phyloP scores from a whole-genome alignment of 2,329 filamentous ascomycete genomes.

The Paraphaeosphaeria minitans region DNA sequence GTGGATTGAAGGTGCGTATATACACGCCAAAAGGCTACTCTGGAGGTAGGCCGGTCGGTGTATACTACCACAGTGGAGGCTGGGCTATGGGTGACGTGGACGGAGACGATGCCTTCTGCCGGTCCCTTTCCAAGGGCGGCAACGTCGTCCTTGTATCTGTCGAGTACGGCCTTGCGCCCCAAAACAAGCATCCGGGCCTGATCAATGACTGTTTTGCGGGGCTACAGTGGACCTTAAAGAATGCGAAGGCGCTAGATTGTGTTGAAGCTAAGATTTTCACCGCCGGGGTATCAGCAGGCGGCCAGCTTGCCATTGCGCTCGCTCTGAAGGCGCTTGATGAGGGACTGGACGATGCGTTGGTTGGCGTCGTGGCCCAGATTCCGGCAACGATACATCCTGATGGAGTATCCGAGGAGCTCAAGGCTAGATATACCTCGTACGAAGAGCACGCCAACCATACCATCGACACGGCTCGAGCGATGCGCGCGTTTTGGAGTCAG shows the following conservation, averaged over 20 bases:
- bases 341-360: conserved; percentile 38
- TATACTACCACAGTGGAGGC: conserved; percentile 46
- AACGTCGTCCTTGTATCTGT: conserved; percentile 43
- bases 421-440: conserved; percentile 41
- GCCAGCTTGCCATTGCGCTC: conserved; percentile 43
- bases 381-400: conserved; percentile 47
- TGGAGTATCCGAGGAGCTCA: conserved; percentile 44
- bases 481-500: conserved; percentile 43
- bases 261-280: conserved; percentile 39
- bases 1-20: conserved; percentile 39
- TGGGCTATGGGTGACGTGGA: conserved; percentile 47
- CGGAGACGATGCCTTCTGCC: conserved; percentile 36
- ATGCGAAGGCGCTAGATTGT: conserved; percentile 31
- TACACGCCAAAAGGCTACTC: conserved; percentile 41
- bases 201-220: conserved; percentile 45
- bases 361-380: conserved; percentile 47
- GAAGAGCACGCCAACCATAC: conserved; percentile 46
- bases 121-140: conserved; percentile 32
- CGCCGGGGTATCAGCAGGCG: conserved; percentile 48
- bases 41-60: conserved; percentile 37
- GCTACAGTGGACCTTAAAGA: conserved; percentile 37
- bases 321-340: conserved; percentile 48
- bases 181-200: conserved; percentile 40
- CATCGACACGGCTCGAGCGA: conserved; percentile 43
- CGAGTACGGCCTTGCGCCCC: conserved; percentile 43